A percentile compares a stretch with the other conserved stretches of the same genome.
Conservation (phyloP, 805 yeast genomes). For the Priceomyces fermenticarens region DNA sequence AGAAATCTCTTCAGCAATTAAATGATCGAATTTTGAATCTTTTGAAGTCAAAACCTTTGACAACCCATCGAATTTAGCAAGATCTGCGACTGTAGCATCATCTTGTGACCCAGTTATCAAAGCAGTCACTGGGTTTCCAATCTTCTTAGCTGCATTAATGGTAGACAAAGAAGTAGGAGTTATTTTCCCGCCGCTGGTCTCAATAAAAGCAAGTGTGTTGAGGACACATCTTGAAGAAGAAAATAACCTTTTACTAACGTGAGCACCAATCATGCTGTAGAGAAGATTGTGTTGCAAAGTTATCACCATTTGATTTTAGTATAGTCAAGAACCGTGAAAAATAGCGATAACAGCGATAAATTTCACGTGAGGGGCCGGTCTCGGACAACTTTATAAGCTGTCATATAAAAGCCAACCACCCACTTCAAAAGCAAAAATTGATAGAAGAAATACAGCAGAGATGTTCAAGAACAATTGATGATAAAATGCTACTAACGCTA, state of each 20-base stretch:
- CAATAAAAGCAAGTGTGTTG: conserved; percentile 72
- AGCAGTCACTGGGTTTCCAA: conserved; percentile 81
- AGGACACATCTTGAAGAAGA: conserved; percentile 30
- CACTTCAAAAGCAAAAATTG: not conserved
- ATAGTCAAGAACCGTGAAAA: not conserved
- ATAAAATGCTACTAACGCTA: no score
- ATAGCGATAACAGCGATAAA: not conserved
- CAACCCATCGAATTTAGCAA: conserved; percentile 53
- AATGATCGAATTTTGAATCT: conserved; percentile 59
- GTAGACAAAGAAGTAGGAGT: conserved; percentile 71
- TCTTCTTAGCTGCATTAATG: conserved; percentile 70
- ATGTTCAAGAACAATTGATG: no score
- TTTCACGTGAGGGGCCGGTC: conserved; percentile 7
- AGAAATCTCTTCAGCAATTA: conserved; percentile 76
- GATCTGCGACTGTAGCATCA: conserved; percentile 43
- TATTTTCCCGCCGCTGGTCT: conserved; percentile 52
- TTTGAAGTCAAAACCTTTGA: conserved; percentile 56
- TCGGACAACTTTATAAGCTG: conserved; percentile 1
- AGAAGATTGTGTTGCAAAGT: not conserved
- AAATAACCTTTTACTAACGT: conserved; percentile 40
- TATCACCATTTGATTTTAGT: not conserved
- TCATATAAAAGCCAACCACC: not conserved
- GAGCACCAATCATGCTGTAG: conserved; percentile 4
- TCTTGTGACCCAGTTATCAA: conserved; percentile 65
- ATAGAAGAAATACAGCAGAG: not conserved